Evolutionary conservation across 2,329 filamentous ascomycete species (phyloP), one percentile per base, ranked within the genome.

Genomic region (Xylariales sp.): DNA sequence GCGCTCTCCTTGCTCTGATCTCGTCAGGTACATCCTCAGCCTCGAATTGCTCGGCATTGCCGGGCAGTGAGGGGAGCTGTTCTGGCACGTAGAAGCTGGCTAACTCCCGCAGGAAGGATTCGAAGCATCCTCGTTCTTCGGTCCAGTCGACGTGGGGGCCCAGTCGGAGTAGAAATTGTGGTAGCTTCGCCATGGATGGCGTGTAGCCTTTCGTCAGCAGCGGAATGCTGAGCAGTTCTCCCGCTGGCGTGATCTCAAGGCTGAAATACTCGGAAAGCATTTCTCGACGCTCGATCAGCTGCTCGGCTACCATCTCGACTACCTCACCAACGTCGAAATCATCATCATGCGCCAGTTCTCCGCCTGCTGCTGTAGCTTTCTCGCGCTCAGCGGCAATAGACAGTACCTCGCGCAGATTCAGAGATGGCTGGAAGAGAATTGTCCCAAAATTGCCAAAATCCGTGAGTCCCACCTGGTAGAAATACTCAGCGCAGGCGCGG

Each of bases 231-330:
- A 84, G 63, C 3, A 98, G 70, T 40, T 91, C 78, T 10, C 90
- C 91, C 1, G 84, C 72, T 1, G 82, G 78, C 0, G 86, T 86
- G 25, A 98, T 81, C 41, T 91, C 82, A 32, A 98, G 68, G 1
- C 84, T 85, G 62, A 98, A 97, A 63, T 98, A 98, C 62, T 98
- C 93, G 3, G 77, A 70, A 1, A 98, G 75, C 87, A 98, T 94
- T 54, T 91, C 85, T 25, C 86, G 76, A 9, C 85, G 78, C 49
- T 83, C 78, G 22, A 94, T 73, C 3, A 97, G 71, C 50, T 89
- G 82, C 3, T 72, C 62, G 0, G 74, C 68, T 3, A 95, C 82
- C 3, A 74, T 71, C 4, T 80, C 69, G 1, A 87, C 80, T 0
- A 89, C 77, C 25, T 79, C 73, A 0, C 77, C 68, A 50, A 84